Evolutionary conservation across 805 yeast species (phyloP), one percentile per base, ranked within the genome.

Genomic region (Candida succiphila): DNA sequence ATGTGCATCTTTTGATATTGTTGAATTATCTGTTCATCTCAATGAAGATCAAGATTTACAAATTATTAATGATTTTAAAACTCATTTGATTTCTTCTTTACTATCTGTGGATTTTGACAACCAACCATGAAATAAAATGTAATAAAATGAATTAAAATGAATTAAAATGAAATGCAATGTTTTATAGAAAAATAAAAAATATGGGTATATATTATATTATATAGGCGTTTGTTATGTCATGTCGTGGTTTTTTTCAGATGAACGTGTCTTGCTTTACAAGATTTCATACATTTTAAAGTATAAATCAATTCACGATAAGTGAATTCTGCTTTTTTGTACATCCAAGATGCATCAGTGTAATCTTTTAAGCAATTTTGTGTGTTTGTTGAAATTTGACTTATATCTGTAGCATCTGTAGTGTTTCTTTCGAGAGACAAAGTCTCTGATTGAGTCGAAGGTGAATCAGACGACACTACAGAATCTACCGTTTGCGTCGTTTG

Each of bases 201-300:
- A 8, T 21, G 10, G 23, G 23, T 12, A 24, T 15, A 9, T 24
- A 24, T 12, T 24, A 12, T 12, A 8, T 22, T 22, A 22, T 22
- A 8, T 22, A 22, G 8, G 24, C 12, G 24, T 8, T 22, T 27
- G 22, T 22, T 14, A n/a, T n/a, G n/a, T n/a, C n/a, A n/a, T n/a
- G n/a, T n/a, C n/a, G n/a, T n/a, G n/a, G n/a, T n/a, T n/a, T n/a
- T n/a, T n/a, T n/a, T n/a, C n/a, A n/a, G n/a, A n/a, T n/a, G n/a
- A n/a, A n/a, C n/a, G n/a, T n/a, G n/a, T n/a, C n/a, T n/a, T n/a
- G 13, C 17, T 4, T 32, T 41, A 27, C 53, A 47, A 20, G 47
- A 40, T 24, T 38, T 46, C 32, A 54, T 48, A 34, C 60, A 54
- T 31, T 46, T 45, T 17, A 54, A 31, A 14, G 51, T 48, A 37